phyloP scores from a whole-genome alignment of 768 basidiomycete species.

The Panaeolus papilionaceus region DNA sequence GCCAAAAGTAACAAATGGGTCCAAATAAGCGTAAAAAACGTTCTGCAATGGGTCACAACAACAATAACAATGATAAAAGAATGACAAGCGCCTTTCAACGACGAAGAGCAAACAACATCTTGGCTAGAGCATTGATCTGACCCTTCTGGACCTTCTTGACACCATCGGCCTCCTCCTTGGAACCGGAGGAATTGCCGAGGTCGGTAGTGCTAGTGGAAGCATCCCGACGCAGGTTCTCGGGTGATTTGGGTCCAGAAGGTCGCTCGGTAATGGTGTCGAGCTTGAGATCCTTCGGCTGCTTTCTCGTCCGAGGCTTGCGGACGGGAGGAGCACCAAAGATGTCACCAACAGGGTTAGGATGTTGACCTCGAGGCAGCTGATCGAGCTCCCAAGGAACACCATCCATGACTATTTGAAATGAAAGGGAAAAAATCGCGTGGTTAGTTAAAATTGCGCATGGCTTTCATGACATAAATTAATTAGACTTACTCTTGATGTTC shows the following conservation, averaged over 20 bases:
- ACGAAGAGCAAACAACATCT: conserved; percentile 87
- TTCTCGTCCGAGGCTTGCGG: conserved; percentile 72
- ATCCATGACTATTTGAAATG: conserved; percentile 60
- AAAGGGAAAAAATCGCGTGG: conserved; percentile 12
- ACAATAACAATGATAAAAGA: conserved; percentile 13
- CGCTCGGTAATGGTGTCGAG: conserved; percentile 83
- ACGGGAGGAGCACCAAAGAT: conserved; percentile 64
- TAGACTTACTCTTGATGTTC: conserved; percentile 82
- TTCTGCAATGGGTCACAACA: conserved; percentile 14
- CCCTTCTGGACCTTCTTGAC: conserved; percentile 86
- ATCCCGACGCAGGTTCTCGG: conserved; percentile 58
- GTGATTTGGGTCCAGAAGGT: conserved; percentile 39
- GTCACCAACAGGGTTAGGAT: conserved; percentile 66
- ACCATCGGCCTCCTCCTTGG: conserved; percentile 50
- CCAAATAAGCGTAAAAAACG: conserved; percentile 16
- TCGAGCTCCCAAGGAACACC: conserved; percentile 80
- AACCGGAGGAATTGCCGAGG: conserved; percentile 46
- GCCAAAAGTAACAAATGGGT: conserved; percentile 6
- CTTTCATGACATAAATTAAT: conserved; percentile 17
- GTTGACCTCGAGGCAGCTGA: conserved; percentile 70
- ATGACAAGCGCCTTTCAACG: conserved; percentile 45
- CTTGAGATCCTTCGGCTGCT: conserved; percentile 62
- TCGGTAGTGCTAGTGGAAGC: conserved; percentile 81
- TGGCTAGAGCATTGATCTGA: conserved; percentile 88
- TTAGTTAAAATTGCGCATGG: conserved; percentile 14